These are phyloP conservation scores for Panicum virgatum DNA, from an alignment of 202 grass and related monocot species.

Conservation along the genomic window DNA sequence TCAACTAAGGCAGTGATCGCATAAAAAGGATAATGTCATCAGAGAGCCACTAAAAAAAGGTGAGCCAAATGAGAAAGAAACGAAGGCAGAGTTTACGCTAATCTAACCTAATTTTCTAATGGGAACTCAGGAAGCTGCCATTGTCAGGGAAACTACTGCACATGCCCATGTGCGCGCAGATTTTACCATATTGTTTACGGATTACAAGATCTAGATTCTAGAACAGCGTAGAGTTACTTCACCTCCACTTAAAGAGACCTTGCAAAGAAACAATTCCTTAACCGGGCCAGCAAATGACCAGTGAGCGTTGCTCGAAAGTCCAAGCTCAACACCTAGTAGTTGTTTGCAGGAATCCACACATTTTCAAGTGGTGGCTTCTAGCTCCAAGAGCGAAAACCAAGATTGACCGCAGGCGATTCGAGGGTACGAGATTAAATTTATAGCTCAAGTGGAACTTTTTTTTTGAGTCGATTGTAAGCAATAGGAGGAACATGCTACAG, in stretches of 20 bases:
- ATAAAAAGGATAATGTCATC: not conserved
- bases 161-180: conserved; percentile 38
- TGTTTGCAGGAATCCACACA: conserved; percentile 25
- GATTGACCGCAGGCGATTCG: conserved; percentile 10
- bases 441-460: conserved; percentile 35
- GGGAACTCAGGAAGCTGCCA: conserved; percentile 6
- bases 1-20: not conserved
- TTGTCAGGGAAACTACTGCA: conserved; percentile 41
- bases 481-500: conserved; percentile 15
- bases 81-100: conserved; percentile 9
- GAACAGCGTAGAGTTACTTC: conserved; percentile 48
- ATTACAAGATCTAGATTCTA: conserved; percentile 61
- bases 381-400: conserved; percentile 25
- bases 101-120: conserved; percentile 30
- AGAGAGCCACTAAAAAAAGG: conserved; percentile 35
- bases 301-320: not conserved
- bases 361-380: conserved; percentile 23
- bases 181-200: conserved; percentile 58
- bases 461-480: conserved; percentile 30
- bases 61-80: conserved; percentile 14
- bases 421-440: conserved; percentile 30
- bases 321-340: conserved; percentile 24
- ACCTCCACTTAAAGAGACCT: conserved; percentile 52
- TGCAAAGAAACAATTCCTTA: conserved; percentile 36
- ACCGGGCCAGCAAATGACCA: conserved; percentile 18